Evolutionary conservation across 2,329 filamentous ascomycete genomes (phyloP).

Genomic region (Neofusicoccum parvum): DNA sequence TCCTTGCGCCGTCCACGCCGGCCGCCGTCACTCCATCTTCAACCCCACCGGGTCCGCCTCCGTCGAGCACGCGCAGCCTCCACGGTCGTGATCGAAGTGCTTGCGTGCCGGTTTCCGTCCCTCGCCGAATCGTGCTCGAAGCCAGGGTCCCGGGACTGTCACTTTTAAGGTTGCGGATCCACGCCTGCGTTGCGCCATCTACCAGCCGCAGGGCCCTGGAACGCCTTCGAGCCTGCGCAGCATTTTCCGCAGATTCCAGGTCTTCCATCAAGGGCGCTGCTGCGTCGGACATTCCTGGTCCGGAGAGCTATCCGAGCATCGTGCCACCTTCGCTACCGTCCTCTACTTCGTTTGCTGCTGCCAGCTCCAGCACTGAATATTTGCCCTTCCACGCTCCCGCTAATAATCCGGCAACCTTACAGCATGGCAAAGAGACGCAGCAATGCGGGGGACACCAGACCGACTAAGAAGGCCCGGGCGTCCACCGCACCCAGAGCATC

Average conservation of each 20-base stretch:
- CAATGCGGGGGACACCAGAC: background rate
- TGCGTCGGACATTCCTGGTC: background rate
- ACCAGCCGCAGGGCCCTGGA: background rate
- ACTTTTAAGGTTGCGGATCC: constrained; percentile 13
- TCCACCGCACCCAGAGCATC: background rate
- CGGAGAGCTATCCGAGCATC: background rate
- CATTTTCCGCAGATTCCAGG: background rate
- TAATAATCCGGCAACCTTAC: background rate
- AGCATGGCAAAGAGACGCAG: background rate
- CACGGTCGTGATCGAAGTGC: background rate
- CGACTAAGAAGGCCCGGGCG: background rate
- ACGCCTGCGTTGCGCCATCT: constrained; percentile 6
- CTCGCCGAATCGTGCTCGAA: background rate
- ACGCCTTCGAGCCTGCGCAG: background rate
- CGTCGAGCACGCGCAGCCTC: background rate
- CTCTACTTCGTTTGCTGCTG: background rate
- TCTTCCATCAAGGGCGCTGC: background rate
- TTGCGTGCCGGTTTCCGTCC: background rate
- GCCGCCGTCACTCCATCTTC: background rate
- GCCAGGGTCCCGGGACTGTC: constrained; percentile 1
- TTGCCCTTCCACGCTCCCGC: background rate
- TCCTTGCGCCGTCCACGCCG: background rate
- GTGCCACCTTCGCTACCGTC: background rate
- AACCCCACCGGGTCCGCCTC: background rate
- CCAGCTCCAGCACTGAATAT: background rate